Conservation (phyloP, 768 basidiomycete genomes). For the Russula abietina region DNA sequence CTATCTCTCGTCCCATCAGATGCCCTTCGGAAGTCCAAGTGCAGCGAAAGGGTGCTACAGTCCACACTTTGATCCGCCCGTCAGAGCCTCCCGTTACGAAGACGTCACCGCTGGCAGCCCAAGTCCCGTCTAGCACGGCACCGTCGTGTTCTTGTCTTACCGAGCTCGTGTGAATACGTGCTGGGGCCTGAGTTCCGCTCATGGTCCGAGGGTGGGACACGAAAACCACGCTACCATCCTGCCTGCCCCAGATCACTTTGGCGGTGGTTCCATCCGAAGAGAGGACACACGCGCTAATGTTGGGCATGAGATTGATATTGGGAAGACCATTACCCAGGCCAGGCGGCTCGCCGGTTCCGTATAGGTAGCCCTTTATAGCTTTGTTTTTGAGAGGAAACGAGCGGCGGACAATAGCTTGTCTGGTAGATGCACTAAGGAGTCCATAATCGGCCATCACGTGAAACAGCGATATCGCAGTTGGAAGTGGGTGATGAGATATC, state of each 20-base stretch:
- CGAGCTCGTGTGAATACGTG: conserved; percentile 43
- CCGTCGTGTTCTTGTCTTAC: conserved; percentile 62
- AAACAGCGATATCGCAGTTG: conserved; percentile 49
- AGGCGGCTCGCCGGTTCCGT: conserved; percentile 51
- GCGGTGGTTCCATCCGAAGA: conserved; percentile 60
- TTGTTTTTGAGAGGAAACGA: conserved; percentile 67
- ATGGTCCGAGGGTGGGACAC: conserved; percentile 53
- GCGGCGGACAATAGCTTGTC: conserved; percentile 66
- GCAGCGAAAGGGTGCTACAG: conserved; percentile 46
- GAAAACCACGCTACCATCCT: conserved; percentile 60
- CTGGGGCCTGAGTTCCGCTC: conserved; percentile 43
- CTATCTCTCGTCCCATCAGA: conserved; percentile 34
- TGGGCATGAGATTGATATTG: conserved; percentile 65
- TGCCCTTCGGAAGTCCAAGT: conserved; percentile 55
- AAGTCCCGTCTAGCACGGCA: conserved; percentile 48
- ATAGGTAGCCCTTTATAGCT: conserved; percentile 62
- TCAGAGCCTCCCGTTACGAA: conserved; percentile 55
- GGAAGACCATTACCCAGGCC: conserved; percentile 66
- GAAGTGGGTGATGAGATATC: conserved; percentile 58
- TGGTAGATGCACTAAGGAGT: conserved; percentile 56
- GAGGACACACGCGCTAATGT: conserved; percentile 54
- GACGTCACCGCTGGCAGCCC: conserved; percentile 36
- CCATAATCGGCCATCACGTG: conserved; percentile 52
- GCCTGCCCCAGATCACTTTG: conserved; percentile 68
- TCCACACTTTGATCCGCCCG: conserved; percentile 72